Base-by-base conservation (phyloP, 768 basidiomycete species). In the Suillus variegatus region DNA sequence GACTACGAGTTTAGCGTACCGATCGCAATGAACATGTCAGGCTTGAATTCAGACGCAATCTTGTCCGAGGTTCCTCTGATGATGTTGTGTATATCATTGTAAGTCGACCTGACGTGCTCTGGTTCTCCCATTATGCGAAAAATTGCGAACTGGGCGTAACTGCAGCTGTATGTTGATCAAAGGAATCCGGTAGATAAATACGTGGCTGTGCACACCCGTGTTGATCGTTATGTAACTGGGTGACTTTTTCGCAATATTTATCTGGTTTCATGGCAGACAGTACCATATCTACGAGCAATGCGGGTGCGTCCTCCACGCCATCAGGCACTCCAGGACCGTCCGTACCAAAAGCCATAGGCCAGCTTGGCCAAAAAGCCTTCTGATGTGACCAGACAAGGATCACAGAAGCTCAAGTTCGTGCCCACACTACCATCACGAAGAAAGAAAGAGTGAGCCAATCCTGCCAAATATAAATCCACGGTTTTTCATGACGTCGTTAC, bases 71-170 rank as follows among this genome's bases (percentile, higher is more conserved):
- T 81, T 14, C 78, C 80, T 70, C 88, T 88, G 71, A 97, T 95
- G 67, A 94, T 83, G 69, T 93, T 93, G 83, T 97, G 95, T 63
- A 97, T 88, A 60, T 97, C 91, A 72, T 97, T 96, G 82, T 97
- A 97, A 22, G 94, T 96, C 64, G 89, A 82, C 64, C 82, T 88
- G 75, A 85, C 71, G 73, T 93, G 92, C 71, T 88, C 76, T 47
- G 86, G 81, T 73, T 81, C 79, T 52, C 25, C 66, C 76, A 82
- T 79, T 56, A 71, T 72, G 63, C 14, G 8, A 57, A 12, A 35
- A 25, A 22, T 13, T 36, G 32, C 43, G 54, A 55, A 35, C 2
- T 54, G 32, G 32, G 52, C 32, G 67, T 60, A 5, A 28, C 25
- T 52, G 51, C 51, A 9, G 25, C 25, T 52, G 22, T 16, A 7